Conservation (phyloP, 1,139 yeast species). For the Debaryomyces sp. region DNA sequence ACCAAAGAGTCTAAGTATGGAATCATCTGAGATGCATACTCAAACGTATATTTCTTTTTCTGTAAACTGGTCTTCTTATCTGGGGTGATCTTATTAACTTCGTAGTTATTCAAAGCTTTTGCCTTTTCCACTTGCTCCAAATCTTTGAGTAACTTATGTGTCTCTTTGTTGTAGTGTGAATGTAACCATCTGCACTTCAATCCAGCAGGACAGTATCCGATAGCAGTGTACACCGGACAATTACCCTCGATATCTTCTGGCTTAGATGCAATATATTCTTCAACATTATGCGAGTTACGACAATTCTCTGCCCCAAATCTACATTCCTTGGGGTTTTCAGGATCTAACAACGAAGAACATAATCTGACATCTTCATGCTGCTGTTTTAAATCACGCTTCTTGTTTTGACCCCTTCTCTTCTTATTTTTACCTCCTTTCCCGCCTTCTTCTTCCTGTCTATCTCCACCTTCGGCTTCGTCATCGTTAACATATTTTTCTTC, state of each 20-base stretch:
- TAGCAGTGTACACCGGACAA: conserved; percentile 82
- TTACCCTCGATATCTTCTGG: conserved; percentile 69
- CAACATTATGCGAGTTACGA: conserved; percentile 74
- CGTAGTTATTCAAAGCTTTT: conserved; percentile 44
- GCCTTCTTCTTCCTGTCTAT: conserved; percentile 37
- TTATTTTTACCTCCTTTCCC: conserved; percentile 36
- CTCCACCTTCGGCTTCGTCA: conserved; percentile 52
- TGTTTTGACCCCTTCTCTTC: conserved; percentile 83
- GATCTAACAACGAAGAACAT: conserved; percentile 65
- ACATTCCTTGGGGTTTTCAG: conserved; percentile 54
- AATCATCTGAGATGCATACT: conserved; percentile 55
- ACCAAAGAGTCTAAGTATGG: conserved; percentile 56
- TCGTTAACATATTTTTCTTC: conserved; percentile 48
- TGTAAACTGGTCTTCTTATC: conserved; percentile 59
- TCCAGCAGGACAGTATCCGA: conserved; percentile 93
- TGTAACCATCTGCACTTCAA: conserved; percentile 88
- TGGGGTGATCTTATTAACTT: conserved; percentile 63
- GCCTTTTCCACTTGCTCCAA: conserved; percentile 39
- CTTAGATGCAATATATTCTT: conserved; percentile 63
- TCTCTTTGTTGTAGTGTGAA: conserved; percentile 63
- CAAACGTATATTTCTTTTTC: conserved; percentile 62
- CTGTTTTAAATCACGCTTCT: conserved; percentile 79
- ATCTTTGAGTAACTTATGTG: conserved; percentile 48
- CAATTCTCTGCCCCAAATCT: conserved; percentile 72
- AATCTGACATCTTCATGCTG: conserved; percentile 64